phyloP scores from a whole-genome alignment of 352 stramenopile genomes.

The Globisporangium paddicum region DNA sequence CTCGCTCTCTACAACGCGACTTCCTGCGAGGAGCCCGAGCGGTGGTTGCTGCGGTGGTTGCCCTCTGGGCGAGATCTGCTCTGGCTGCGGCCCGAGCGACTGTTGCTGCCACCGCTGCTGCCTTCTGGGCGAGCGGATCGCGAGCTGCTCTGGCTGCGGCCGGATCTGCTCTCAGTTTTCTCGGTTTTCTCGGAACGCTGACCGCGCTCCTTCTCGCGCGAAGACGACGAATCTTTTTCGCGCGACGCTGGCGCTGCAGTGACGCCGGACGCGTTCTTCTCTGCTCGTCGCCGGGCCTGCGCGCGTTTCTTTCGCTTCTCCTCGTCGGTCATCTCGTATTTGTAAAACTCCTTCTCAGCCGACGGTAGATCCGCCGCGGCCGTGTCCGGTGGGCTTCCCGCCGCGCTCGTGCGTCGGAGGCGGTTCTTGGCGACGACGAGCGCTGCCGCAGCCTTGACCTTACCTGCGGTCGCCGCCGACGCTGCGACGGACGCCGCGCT shows the following conservation, averaged over 20 bases:
- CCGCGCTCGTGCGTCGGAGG: slow-evolving; percentile 25
- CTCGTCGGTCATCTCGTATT: slow-evolving; percentile 81
- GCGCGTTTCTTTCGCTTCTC: slow-evolving; percentile 69
- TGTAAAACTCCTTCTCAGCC: slow-evolving; percentile 67
- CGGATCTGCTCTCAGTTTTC: slow-evolving; percentile 11
- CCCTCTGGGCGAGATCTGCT: slow-evolving; percentile 20
- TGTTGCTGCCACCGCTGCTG: slow-evolving; percentile 11
- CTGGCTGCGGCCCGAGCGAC: slow-evolving; percentile 16
- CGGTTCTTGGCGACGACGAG: slow-evolving; percentile 62
- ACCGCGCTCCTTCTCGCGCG: slow-evolving; percentile 5
- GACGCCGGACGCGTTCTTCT: slow-evolving; percentile 48
- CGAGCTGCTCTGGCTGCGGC: slow-evolving; percentile 7
- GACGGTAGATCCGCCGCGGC: slow-evolving; percentile 29
- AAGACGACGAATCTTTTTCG: no score
- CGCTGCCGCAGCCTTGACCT: slow-evolving; percentile 45
- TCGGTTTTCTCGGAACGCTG: slow-evolving; percentile 7
- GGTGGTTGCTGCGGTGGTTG: slow-evolving; percentile 12
- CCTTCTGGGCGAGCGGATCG: slow-evolving; percentile 5
- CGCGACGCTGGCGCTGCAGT: not conserved
- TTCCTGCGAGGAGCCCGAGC: slow-evolving; percentile 24
- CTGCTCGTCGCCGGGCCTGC: slow-evolving; percentile 49
- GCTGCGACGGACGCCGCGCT: slow-evolving; percentile 35
- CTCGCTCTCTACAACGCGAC: slow-evolving; percentile 17
- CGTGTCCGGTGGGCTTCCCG: slow-evolving; percentile 14
- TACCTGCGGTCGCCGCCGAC: slow-evolving; percentile 40